phyloP scores from a whole-genome alignment of 2,329 filamentous ascomycete species.

The Ceratocystis smalleyi region DNA sequence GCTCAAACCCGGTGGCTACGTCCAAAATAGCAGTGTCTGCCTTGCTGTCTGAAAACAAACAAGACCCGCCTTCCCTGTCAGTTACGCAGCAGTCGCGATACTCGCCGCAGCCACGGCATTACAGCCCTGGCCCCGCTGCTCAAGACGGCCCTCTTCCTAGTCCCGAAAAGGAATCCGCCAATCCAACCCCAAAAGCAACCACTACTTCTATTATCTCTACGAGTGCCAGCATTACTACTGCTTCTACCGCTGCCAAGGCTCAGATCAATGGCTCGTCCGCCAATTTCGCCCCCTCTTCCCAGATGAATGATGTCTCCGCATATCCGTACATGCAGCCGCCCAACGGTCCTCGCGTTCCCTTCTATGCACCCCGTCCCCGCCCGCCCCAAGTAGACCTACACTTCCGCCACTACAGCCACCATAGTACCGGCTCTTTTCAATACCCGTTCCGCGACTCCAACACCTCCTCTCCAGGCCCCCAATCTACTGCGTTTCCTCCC shows the following conservation, averaged over 20 bases:
- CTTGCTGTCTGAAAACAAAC: not conserved
- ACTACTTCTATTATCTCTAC: not conserved
- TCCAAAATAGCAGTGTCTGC: not conserved
- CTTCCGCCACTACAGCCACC: slow-evolving; percentile 25
- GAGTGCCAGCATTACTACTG: not conserved
- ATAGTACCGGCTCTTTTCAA: slow-evolving; percentile 40
- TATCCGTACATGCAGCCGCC: slow-evolving; percentile 7
- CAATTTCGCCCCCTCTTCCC: slow-evolving; percentile 7
- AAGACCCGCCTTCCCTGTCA: not conserved
- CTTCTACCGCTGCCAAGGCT: not conserved
- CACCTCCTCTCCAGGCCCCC: slow-evolving; percentile 41
- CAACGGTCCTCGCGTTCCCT: not conserved
- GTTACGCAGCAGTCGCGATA: not conserved
- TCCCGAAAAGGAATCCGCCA: not conserved
- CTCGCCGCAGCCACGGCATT: not conserved
- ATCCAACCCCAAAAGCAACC: not conserved
- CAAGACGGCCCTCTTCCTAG: not conserved
- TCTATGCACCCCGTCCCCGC: slow-evolving; percentile 12
- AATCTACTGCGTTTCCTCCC: slow-evolving; percentile 31
- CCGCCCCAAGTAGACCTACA: slow-evolving; percentile 10
- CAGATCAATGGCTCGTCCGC: slow-evolving; percentile 5
- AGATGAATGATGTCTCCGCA: not conserved
- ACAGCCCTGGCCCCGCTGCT: not conserved
- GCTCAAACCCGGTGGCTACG: not conserved
- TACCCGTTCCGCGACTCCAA: slow-evolving; percentile 41